phyloP scores from a whole-genome alignment of 345 rosid species.

The Anastatica hierochuntica region DNA sequence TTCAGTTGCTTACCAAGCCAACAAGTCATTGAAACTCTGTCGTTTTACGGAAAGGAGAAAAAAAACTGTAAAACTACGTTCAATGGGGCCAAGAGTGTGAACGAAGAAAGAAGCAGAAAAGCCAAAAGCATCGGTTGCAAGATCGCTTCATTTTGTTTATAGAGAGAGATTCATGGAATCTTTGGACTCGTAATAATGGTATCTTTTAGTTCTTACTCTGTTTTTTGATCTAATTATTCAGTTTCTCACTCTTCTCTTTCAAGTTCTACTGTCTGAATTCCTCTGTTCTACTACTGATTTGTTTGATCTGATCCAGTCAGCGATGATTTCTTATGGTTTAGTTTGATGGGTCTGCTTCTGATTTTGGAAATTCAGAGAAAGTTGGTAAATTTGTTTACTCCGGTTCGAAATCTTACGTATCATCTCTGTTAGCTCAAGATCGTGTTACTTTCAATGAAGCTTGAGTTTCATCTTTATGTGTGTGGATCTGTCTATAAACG shows the following conservation, averaged over 20 bases:
- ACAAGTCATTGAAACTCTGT: constrained; percentile 18
- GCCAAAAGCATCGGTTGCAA: constrained; percentile 21
- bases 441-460: no score
- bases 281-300: no score
- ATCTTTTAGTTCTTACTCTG: not conserved
- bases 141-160: constrained; percentile 4
- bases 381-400: constrained; percentile 9
- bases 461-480: not conserved
- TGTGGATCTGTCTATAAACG: constrained; percentile 7
- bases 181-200: constrained; percentile 16
- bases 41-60: constrained; percentile 6
- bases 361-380: not conserved
- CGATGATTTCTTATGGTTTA: not conserved
- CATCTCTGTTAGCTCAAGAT: no score
- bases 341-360: not conserved
- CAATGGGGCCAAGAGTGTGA: constrained; percentile 19
- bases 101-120: constrained; percentile 15
- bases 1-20: constrained; percentile 18
- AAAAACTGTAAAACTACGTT: constrained; percentile 10
- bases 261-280: no score
- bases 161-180: constrained; percentile 18
- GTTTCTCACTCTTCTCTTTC: constrained; percentile 3
- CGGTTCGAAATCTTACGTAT: no score
- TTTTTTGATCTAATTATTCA: constrained; percentile 1
- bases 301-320: not conserved